Percentiles rank a stretch among this genome's conserved stretches.
Conservation (phyloP, 345 rosid species). For the Boechera stricta region DNA sequence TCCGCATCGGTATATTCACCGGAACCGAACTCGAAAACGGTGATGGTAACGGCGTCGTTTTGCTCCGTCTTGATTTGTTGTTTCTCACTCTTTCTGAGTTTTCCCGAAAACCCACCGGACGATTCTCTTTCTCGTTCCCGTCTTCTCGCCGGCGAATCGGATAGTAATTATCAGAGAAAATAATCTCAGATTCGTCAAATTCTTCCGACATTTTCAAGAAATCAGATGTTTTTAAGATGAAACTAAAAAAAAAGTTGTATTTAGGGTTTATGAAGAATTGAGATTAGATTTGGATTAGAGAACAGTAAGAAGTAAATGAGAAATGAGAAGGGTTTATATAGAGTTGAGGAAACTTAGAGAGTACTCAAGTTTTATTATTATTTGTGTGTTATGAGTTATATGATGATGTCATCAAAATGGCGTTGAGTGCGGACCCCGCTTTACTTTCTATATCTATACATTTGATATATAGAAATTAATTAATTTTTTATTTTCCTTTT, state of each 20-base stretch:
- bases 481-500: not conserved
- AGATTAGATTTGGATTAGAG: not conserved
- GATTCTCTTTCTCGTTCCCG: conserved; percentile 34
- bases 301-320: conserved; percentile 25
- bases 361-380: conserved; percentile 36
- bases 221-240: not conserved
- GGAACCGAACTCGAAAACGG: conserved; percentile 44
- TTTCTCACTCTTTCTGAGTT: not conserved
- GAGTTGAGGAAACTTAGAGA: conserved; percentile 43
- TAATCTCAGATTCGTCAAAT: conserved; percentile 60
- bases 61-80: conserved; percentile 28
- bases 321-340: conserved; percentile 41
- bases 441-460: conserved; percentile 16
- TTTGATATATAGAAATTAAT: not conserved
- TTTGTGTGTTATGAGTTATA: conserved; percentile 21
- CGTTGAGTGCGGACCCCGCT: conserved; percentile 43
- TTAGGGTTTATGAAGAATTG: not conserved
- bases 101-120: conserved; percentile 30
- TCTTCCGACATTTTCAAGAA: conserved; percentile 49
- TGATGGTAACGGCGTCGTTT: conserved; percentile 26
- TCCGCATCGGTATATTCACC: conserved; percentile 46
- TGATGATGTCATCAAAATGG: conserved; percentile 51
- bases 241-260: not conserved
- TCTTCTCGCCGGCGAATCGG: conserved; percentile 9
- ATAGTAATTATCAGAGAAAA: conserved; percentile 46